These are phyloP conservation scores for Colletotrichum sp. DNA, from an alignment of 2,329 filamentous ascomycete genomes.

Conservation along the genomic window DNA sequence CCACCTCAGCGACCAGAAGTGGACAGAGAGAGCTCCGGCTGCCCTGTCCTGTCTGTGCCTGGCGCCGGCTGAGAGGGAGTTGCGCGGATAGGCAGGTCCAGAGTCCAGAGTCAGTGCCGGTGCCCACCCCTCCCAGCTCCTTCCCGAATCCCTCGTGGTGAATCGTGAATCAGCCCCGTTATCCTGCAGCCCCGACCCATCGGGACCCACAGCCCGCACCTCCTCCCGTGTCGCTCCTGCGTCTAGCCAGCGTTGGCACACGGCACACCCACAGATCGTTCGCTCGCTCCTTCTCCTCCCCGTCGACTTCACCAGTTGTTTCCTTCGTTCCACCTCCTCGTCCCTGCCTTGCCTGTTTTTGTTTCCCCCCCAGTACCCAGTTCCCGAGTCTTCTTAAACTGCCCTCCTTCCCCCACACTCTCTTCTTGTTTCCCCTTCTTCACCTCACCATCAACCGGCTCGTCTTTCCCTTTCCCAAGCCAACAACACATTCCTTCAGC, in stretches of 20 bases:
- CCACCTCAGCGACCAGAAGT: not conserved
- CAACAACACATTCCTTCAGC: slow-evolving; percentile 20
- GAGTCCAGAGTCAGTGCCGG: not conserved
- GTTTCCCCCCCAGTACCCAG: slow-evolving; percentile 13
- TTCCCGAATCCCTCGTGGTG: slow-evolving; percentile 13
- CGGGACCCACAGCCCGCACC: slow-evolving; percentile 6
- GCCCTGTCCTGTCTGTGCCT: not conserved
- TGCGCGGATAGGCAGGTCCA: not conserved
- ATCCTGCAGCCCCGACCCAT: slow-evolving; percentile 2
- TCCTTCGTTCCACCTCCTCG: slow-evolving; percentile 2
- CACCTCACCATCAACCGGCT: slow-evolving; percentile 19
- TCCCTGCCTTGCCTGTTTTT: not conserved
- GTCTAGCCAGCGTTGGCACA: not conserved
- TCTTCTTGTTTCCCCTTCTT: slow-evolving; percentile 9
- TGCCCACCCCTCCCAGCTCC: not conserved
- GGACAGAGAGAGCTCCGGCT: not conserved
- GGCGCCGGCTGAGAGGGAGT: not conserved
- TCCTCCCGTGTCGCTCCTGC: not conserved
- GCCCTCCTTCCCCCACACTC: slow-evolving; percentile 11
- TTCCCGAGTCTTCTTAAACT: slow-evolving; percentile 19
- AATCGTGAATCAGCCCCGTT: slow-evolving; percentile 17
- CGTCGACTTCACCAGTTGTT: slow-evolving; percentile 9
- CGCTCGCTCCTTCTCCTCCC: slow-evolving; percentile 10
- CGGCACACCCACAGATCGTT: not conserved
- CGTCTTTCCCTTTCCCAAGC: slow-evolving; percentile 15